phyloP scores from a whole-genome alignment of 441 rosid genomes.

The Erodium trifolium region DNA sequence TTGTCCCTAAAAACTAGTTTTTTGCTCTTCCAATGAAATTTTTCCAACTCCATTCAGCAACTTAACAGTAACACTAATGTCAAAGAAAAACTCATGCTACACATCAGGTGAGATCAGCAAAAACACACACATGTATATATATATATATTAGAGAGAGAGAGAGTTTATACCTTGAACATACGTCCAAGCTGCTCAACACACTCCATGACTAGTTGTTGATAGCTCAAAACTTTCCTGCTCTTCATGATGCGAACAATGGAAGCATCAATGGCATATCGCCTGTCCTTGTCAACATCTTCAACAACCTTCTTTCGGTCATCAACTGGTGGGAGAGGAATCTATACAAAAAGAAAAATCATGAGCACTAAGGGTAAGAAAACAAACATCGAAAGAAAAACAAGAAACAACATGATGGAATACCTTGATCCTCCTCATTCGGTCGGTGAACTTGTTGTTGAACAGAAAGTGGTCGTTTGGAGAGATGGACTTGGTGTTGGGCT shows the following conservation, averaged over 20 bases:
- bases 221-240: conserved; percentile 72
- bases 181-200: conserved; percentile 89
- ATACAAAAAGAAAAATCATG: not conserved
- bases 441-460: conserved; percentile 70
- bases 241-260: conserved; percentile 97
- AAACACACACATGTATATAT: too few species aligned
- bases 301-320: conserved; percentile 85
- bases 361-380: not conserved
- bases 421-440: conserved; percentile 89
- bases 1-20: too few species aligned
- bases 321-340: conserved; percentile 93
- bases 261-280: conserved; percentile 88
- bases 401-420: conserved; percentile 21
- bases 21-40: too few species aligned
- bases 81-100: too few species aligned
- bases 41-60: too few species aligned
- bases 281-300: conserved; percentile 85
- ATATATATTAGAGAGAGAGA: too few species aligned
- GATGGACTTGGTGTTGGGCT: conserved; percentile 60
- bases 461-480: conserved; percentile 58
- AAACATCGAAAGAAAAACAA: too few species aligned
- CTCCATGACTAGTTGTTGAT: conserved; percentile 71
- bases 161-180: conserved; percentile 66
- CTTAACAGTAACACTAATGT: too few species aligned
- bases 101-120: too few species aligned